Percentiles rank a stretch among this genome's conserved stretches.
phyloP scores from a whole-genome alignment of 108 stramenopile genomes.

The Fragilaria radians region DNA sequence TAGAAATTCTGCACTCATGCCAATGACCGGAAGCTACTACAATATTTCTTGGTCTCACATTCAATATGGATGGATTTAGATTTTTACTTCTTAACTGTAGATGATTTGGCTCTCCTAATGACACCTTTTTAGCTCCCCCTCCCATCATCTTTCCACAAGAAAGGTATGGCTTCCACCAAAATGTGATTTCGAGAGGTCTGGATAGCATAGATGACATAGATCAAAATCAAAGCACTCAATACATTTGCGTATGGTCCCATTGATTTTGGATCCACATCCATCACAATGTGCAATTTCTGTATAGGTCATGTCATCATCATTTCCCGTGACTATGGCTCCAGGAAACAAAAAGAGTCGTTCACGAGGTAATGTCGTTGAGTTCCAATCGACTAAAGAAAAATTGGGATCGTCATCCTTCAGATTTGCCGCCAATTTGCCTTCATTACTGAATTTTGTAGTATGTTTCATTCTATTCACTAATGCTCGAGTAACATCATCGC shows the following conservation, averaged over 20 bases:
- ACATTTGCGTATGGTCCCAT: slow-evolving; percentile 52
- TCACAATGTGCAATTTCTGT: slow-evolving; percentile 71
- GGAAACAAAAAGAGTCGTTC: slow-evolving; percentile 70
- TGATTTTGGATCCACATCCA: slow-evolving; percentile 47
- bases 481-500: slow-evolving; percentile 70
- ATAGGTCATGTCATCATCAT: slow-evolving; percentile 22
- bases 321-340: slow-evolving; percentile 39
- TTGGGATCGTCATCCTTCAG: slow-evolving; percentile 10
- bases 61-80: too few species aligned
- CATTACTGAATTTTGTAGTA: background rate
- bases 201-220: slow-evolving; percentile 67
- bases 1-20: too few species aligned
- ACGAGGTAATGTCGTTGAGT: slow-evolving; percentile 27
- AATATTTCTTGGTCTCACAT: too few species aligned
- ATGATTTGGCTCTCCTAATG: too few species aligned
- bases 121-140: too few species aligned
- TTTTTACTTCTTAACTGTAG: too few species aligned
- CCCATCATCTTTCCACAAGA: slow-evolving; percentile 3
- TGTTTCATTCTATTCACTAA: slow-evolving; percentile 36
- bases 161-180: slow-evolving; percentile 16
- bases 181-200: slow-evolving; percentile 21
- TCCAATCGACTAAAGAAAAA: slow-evolving; percentile 20
- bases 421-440: slow-evolving; percentile 17
- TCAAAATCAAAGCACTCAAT: slow-evolving; percentile 80
- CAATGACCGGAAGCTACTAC: too few species aligned